Base-by-base conservation (phyloP, 208 protist genomes). In the Acanthamoeba royreba region DNA sequence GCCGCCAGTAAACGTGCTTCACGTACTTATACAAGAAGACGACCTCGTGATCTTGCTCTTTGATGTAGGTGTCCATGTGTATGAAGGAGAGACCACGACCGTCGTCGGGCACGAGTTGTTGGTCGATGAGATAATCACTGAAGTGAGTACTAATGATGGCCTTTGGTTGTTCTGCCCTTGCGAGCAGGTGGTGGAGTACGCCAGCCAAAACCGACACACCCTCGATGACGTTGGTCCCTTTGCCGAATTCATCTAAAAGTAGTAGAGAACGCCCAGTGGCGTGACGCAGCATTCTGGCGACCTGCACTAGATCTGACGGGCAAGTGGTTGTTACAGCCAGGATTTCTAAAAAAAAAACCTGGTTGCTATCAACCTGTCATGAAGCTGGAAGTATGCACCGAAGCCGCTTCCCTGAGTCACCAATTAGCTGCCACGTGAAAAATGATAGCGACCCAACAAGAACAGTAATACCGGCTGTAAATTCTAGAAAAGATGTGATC, bases 221-320 rank as follows among this genome's bases (percentile, higher is more conserved):
- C 7, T 92, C 86, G 53, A 22, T 25, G 4, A 92, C 53, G 55
- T 74, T 92, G 47, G 95, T 96, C 31, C 94, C 98, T 43, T 98
- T 98, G 28, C 98, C 98, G 95, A 99, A 98, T 92, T 99, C 98
- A 93, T 99, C 98, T 43, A 99, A 46, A 22, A 99, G 85, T 8
- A 99, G 92, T 38, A 99, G 94, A 7, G 97, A 96, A 15, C 94
- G 69, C 8, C 66, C 90, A 66, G 96, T 95, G 25, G 94, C 77
- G 52, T 69, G 42, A 35, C 91, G 77, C 33, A 97, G 25, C 96
- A 97, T 97, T 17, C 31, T 13, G 0, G 93, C 63, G 8, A 97
- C 63, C n/a, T 96, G 92, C 5, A 49, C 19, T 22, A 96, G 93
- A 31, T 97, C 96, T 47, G 63, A 53, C n/a, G 40, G 42, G 33